Conservation (phyloP, 345 rosid genomes). For the Moricandia moricandioides region DNA sequence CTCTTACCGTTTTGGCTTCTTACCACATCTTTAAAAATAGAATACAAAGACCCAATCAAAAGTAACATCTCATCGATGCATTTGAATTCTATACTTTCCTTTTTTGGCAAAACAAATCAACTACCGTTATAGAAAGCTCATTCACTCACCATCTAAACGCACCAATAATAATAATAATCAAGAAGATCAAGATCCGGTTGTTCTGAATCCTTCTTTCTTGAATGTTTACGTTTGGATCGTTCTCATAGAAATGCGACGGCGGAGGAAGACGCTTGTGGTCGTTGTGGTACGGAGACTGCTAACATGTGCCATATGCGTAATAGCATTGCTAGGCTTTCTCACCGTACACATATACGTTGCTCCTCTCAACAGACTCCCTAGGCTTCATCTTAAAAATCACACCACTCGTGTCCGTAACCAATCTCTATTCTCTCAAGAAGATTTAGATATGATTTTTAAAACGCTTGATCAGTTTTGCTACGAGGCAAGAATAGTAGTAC, state of each 20-base stretch:
- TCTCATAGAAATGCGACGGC: conserved; percentile 31
- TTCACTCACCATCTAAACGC: not conserved
- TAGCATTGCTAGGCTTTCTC: conserved; percentile 45
- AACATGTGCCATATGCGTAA: conserved; percentile 57
- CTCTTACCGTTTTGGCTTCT: conserved; percentile 13
- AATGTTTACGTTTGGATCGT: conserved; percentile 11
- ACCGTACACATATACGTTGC: conserved; percentile 56
- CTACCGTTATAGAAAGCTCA: conserved; percentile 23
- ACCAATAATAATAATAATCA: not conserved
- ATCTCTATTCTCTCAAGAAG: not conserved
- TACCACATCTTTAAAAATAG: conserved; percentile 23
- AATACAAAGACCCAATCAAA: conserved; percentile 14
- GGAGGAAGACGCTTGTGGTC: conserved; percentile 51
- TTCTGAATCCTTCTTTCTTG: conserved; percentile 6
- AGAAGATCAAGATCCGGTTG: conserved; percentile 24
- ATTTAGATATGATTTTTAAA: not conserved
- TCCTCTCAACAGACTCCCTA: conserved; percentile 48
- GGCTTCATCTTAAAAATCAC: conserved; percentile 42
- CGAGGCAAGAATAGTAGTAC: not conserved
- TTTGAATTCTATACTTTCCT: conserved; percentile 24
- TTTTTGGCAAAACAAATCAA: conserved; percentile 12
- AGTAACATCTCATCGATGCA: conserved; percentile 1
- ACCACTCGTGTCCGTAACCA: conserved; percentile 34
- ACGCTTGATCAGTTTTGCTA: conserved; percentile 1
- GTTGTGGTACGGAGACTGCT: conserved; percentile 47